Base-by-base conservation (phyloP, 768 basidiomycete species). In the Amanita muscaria region DNA sequence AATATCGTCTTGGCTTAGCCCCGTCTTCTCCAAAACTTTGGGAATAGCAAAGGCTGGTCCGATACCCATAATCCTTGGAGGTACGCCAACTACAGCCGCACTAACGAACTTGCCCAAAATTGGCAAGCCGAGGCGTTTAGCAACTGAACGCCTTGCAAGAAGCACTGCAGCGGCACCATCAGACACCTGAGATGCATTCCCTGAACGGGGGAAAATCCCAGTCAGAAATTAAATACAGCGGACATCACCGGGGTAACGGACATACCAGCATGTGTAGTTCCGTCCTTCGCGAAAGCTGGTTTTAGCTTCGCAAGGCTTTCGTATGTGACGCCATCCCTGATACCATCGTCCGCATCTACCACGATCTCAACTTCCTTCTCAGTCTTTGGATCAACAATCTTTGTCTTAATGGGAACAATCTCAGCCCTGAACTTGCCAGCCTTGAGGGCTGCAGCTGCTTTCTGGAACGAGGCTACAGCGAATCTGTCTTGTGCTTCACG, bases 151-250 rank as follows among this genome's bases (percentile, higher is more conserved):
- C 37, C 88, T 77, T 21, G 86, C 70, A 44, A 93, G 79, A 40
- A 94, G 67, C 39, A 94, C 88, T 0, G 91, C 91, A 12, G 90
- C 88, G 2, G 91, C 91, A 39, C 91, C 92, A 52, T 96, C 92
- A 4, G 90, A 90, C 38, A 94, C 77, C 59, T 96, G 92, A 2
- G 81, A 87, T 1, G 89, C 83, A 62, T 88, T 94, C 19, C 88
- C 64, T 63, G 49, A 43, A 31, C n/a, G n/a, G n/a, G n/a, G 23
- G 47, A 36, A 16, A 32, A 27, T n/a, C 39, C 4, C 22, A 34
- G 24, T 37, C 35, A 23, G 7, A 12, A 37, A 16, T 19, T 56
- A 16, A 34, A 29, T 18, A 23, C n/a, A n/a, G n/a, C n/a, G n/a
- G n/a, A 35, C 19, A 15, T 15, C 32, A 33, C 27, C 27, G 29